Evolutionary conservation across 2,329 filamentous ascomycete species (phyloP).

Genomic region (Macrophomina tecta): DNA sequence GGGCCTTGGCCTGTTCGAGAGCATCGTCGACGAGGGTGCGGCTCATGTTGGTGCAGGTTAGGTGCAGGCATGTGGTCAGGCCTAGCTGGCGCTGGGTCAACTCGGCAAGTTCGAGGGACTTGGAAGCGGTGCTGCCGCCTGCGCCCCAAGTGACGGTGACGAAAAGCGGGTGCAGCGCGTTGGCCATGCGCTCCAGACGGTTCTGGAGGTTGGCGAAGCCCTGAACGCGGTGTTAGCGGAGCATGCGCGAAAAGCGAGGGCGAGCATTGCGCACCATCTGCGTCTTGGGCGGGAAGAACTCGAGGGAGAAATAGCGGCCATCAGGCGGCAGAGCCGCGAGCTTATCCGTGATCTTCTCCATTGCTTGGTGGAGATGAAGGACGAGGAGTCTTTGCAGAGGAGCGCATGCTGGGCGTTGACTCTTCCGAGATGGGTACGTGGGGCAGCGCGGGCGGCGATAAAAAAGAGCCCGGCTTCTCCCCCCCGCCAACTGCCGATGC

Average conservation of each 20-base stretch:
- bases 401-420: constrained; percentile 21
- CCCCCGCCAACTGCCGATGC: constrained; percentile 17
- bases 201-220: constrained; percentile 93
- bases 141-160: constrained; percentile 98
- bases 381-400: constrained; percentile 15
- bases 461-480: constrained; percentile 6
- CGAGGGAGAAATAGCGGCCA: constrained; percentile 89
- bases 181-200: constrained; percentile 92
- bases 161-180: constrained; percentile 87
- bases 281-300: constrained; percentile 99
- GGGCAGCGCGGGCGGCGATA: constrained; percentile 4
- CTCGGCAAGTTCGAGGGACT: constrained; percentile 92
- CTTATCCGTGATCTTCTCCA: constrained; percentile 84
- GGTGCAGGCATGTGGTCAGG: constrained; percentile 91
- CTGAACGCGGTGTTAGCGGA: constrained; percentile 41
- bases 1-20: constrained; percentile 84
- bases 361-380: constrained; percentile 8
- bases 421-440: constrained; percentile 6
- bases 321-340: constrained; percentile 85
- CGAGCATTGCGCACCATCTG: constrained; percentile 65
- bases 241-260: background rate
- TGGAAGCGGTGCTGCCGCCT: constrained; percentile 86
- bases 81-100: constrained; percentile 91
- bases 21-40: constrained; percentile 83
- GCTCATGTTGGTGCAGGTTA: constrained; percentile 99